Conservation (phyloP, 2,329 filamentous ascomycete species). For the Apiospora rasikravindrae region DNA sequence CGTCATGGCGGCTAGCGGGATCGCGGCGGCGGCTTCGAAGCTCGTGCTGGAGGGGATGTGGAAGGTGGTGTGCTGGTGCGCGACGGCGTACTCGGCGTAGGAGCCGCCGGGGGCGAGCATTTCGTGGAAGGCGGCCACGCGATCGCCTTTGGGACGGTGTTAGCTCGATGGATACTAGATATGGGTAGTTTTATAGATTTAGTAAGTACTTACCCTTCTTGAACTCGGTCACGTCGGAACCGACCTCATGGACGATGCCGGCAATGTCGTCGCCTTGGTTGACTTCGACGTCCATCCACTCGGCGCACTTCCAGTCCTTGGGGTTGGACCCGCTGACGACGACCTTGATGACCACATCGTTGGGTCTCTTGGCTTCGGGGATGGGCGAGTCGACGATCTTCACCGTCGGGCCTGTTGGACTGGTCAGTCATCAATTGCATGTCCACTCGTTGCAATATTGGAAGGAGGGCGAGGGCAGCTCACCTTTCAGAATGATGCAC, state of each 20-base stretch:
- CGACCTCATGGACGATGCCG: conserved; percentile 59
- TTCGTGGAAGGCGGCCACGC: conserved; percentile 35
- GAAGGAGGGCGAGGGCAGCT: neutral
- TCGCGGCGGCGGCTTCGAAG: conserved; percentile 62
- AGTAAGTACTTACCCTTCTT: conserved; percentile 40
- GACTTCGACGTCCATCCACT: conserved; percentile 27
- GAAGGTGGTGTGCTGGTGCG: conserved; percentile 61
- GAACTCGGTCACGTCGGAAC: conserved; percentile 61
- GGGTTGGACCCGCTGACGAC: conserved; percentile 51
- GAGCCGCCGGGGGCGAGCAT: conserved; percentile 57
- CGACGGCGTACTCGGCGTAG: conserved; percentile 67
- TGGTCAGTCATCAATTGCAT: neutral
- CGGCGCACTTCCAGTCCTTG: conserved; percentile 51
- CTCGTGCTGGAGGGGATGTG: conserved; percentile 53
- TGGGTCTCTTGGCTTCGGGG: conserved; percentile 34
- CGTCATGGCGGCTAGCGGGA: conserved; percentile 61
- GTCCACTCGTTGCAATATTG: no score
- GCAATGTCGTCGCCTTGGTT: conserved; percentile 63
- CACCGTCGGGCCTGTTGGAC: conserved; percentile 38
- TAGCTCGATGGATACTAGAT: neutral
- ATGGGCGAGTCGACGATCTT: conserved; percentile 46
- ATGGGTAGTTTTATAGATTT: no score
- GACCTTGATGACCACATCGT: conserved; percentile 50
- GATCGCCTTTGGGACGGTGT: conserved; percentile 10
- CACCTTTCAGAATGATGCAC: neutral